These are phyloP conservation scores for Penicillium hordei DNA, from an alignment of 2,329 filamentous ascomycete genomes.

Conservation along the genomic window DNA sequence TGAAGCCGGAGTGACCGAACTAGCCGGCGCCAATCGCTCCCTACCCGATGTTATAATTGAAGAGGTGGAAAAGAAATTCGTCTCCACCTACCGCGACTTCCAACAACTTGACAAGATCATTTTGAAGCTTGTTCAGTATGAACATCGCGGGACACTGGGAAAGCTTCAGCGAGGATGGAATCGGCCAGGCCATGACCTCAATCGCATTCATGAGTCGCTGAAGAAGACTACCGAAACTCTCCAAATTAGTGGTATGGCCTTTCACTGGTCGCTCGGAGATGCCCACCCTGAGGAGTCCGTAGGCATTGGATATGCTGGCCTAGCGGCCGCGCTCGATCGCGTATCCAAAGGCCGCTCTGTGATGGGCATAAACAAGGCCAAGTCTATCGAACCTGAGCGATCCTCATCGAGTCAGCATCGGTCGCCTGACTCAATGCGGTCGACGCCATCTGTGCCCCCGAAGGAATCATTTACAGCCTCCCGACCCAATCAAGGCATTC, in stretches of 20 bases:
- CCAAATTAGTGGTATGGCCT: slow-evolving; percentile 65
- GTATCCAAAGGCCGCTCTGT: slow-evolving; percentile 34
- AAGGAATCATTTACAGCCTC: slow-evolving; percentile 22
- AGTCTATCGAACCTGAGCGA: slow-evolving; percentile 18
- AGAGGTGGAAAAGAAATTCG: slow-evolving; percentile 66
- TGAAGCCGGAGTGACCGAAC: slow-evolving; percentile 63
- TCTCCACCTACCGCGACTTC: slow-evolving; percentile 62
- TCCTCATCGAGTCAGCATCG: slow-evolving; percentile 4
- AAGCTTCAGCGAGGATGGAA: slow-evolving; percentile 62
- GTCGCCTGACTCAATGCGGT: slow-evolving; percentile 1
- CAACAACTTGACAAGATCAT: slow-evolving; percentile 64
- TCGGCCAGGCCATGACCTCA: slow-evolving; percentile 23
- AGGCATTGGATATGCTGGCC: slow-evolving; percentile 66
- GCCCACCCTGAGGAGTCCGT: slow-evolving; percentile 60
- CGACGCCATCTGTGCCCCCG: slow-evolving; percentile 27
- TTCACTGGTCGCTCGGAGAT: slow-evolving; percentile 64
- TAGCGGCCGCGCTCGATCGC: slow-evolving; percentile 63
- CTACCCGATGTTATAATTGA: slow-evolving; percentile 61
- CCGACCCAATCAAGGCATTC: slow-evolving; percentile 2
- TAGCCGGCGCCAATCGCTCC: slow-evolving; percentile 50
- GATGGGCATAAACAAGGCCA: slow-evolving; percentile 30
- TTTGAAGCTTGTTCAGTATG: slow-evolving; percentile 60
- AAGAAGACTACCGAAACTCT: slow-evolving; percentile 61
- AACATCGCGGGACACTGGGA: slow-evolving; percentile 61
- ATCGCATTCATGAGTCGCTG: slow-evolving; percentile 49